Base-by-base conservation (phyloP, 2,329 filamentous ascomycete genomes). In the Diatrype stigma region DNA sequence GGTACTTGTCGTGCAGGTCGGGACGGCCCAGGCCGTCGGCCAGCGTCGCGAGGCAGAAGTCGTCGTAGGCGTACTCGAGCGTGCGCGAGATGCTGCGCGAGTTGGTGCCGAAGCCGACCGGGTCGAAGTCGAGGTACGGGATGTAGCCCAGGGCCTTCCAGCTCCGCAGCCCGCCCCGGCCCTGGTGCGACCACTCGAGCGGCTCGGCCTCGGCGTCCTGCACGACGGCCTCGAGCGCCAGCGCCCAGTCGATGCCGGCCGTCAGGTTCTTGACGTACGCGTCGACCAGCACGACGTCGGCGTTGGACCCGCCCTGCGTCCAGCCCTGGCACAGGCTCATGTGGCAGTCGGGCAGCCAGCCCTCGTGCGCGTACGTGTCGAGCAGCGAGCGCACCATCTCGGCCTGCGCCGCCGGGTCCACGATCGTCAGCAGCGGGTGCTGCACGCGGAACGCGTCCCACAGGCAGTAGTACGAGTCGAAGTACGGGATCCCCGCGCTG, bases 81-180 rank as follows among this genome's bases (percentile, higher is more conserved):
- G 84, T 88, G 8, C 85, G 73, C 2, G 81, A 86, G n/a, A 88
- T 79, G 48, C 79, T 84, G 7, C 85, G 76, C 0, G 85, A 86
- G 56, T 83, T 80, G 0, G 80, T 78, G 0, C 85, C 85, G 11
- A 77, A 74, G 1, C 82, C 82, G 2, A 73, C 63, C 0, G 77
- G 74, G 56, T 87, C 84, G 45, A 76, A 78, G 55, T 87, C 81
- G 6, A 84, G 74, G 4, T 76, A 78, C 0, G 85, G 85, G 12
- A 89, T 86, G 58, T 86, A 89, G 3, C 78, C 73, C 0, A 87
- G 71, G 1, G 56, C 70, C 59, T 86, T 86, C 85, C 85, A 88
- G 56, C 81, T 84, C 12, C 71, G 65, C 16, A 88, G 67, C 0
- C 84, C 84, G n/a, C 85, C 85, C 1, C 84, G 75, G 4, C 83